A percentile compares a stretch with the other conserved stretches of the same genome.
These are phyloP conservation scores for Tubosaeta sp. DNA, from an alignment of 768 basidiomycete genomes.

Conservation along the genomic window DNA sequence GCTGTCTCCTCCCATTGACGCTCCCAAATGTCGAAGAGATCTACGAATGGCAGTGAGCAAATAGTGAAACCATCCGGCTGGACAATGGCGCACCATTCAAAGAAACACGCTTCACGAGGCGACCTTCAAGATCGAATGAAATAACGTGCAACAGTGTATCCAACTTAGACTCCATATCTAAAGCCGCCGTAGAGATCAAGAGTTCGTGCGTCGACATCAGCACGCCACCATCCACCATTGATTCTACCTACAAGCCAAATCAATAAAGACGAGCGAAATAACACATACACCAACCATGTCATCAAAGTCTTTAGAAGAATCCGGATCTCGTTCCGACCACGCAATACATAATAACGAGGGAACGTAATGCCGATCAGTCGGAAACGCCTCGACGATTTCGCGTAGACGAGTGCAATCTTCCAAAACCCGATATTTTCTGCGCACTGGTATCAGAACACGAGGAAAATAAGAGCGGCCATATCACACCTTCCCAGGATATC, in stretches of 20 bases:
- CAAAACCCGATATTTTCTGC: slow-evolving; percentile 64
- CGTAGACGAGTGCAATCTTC: slow-evolving; percentile 72
- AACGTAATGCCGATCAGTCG: slow-evolving; percentile 51
- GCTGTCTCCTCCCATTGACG: slow-evolving; percentile 21
- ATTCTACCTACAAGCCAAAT: slow-evolving; percentile 40
- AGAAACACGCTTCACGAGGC: slow-evolving; percentile 43
- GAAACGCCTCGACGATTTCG: slow-evolving; percentile 54
- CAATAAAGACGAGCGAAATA: background rate
- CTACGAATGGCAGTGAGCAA: slow-evolving; percentile 7
- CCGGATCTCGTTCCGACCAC: slow-evolving; percentile 50
- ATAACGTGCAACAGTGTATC: slow-evolving; percentile 37
- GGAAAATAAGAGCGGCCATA: background rate
- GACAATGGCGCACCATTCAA: slow-evolving; percentile 42
- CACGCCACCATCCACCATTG: slow-evolving; percentile 41
- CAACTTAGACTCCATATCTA: slow-evolving; percentile 58
- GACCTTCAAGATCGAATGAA: slow-evolving; percentile 54
- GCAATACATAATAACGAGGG: slow-evolving; percentile 59
- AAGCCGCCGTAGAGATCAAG: slow-evolving; percentile 45
- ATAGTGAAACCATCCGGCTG: background rate
- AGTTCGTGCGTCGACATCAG: slow-evolving; percentile 43
- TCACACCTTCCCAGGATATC: slow-evolving; percentile 68
- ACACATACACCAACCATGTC: slow-evolving; percentile 49
- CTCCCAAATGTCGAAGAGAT: slow-evolving; percentile 25
- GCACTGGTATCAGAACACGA: background rate
- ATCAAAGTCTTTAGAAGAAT: slow-evolving; percentile 45